These are phyloP conservation scores for Liquidambar formosana DNA, from an alignment of 164 flowering plant species.

Conservation along the genomic window DNA sequence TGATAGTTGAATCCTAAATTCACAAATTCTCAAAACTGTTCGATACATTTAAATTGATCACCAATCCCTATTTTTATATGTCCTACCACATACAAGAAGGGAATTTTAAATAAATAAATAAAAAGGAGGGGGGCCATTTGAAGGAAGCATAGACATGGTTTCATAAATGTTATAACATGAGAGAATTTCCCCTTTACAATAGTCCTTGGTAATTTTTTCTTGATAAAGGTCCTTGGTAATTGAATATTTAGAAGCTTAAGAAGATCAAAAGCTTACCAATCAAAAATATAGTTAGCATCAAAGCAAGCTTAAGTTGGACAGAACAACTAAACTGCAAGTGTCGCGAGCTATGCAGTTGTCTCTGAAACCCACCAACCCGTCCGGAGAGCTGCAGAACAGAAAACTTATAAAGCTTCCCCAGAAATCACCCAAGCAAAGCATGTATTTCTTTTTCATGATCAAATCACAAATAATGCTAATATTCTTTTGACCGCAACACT, in stretches of 20 bases:
- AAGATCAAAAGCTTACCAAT: conserved; percentile 47
- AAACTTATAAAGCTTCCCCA: conserved; percentile 8
- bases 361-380: conserved; percentile 35
- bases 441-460: not conserved
- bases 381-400: conserved; percentile 47
- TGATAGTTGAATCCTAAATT: too few species aligned
- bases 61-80: too few species aligned
- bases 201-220: too few species aligned
- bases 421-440: conserved; percentile 5
- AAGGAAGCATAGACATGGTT: not conserved
- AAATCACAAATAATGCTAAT: not conserved
- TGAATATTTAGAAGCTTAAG: not conserved
- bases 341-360: conserved; percentile 44
- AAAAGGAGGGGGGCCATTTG: too few species aligned
- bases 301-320: conserved; percentile 46
- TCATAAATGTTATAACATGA: not conserved
- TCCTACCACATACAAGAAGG: too few species aligned
- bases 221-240: too few species aligned
- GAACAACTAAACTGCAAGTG: conserved; percentile 40
- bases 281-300: conserved; percentile 62
- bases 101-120: not conserved
- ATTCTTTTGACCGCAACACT: too few species aligned
- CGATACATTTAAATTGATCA: too few species aligned
- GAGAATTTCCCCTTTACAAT: too few species aligned
- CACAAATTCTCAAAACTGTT: too few species aligned